Conservation (phyloP, 2,329 filamentous ascomycete species). For the Aspergillus japonicus region DNA sequence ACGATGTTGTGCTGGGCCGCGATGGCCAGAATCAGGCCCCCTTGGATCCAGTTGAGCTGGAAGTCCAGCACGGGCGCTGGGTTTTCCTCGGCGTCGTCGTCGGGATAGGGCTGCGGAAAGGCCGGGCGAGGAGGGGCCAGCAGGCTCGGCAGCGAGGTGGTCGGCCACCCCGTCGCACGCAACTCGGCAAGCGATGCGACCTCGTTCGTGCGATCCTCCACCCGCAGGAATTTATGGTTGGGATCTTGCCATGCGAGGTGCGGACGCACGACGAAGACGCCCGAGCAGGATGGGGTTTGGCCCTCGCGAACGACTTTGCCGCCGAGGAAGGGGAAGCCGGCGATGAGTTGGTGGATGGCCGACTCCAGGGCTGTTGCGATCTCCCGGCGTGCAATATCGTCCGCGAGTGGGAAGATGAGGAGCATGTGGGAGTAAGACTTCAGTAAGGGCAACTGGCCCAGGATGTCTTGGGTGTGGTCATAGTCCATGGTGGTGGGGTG, state of each 20-base stretch:
- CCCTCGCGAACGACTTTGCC: conserved; percentile 17
- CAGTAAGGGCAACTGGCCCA: conserved; percentile 24
- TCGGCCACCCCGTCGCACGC: conserved; percentile 20
- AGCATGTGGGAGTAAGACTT: conserved; percentile 23
- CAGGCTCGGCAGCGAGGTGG: conserved; percentile 32
- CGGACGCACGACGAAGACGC: conserved; percentile 13
- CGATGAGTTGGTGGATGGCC: conserved; percentile 11
- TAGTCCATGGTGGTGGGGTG: neutral
- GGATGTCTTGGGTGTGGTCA: conserved; percentile 19
- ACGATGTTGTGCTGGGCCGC: conserved; percentile 28
- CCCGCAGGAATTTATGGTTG: conserved; percentile 6
- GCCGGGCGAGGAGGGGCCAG: conserved; percentile 26
- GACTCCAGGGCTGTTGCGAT: conserved; percentile 10
- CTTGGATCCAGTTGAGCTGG: conserved; percentile 25
- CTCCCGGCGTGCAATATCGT: neutral
- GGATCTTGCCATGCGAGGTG: neutral
- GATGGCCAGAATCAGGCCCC: conserved; percentile 25
- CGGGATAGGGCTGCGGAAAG: conserved; percentile 28
- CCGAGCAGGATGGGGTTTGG: conserved; percentile 5
- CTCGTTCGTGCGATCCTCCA: conserved; percentile 11
- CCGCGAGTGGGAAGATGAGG: conserved; percentile 19
- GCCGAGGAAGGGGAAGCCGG: conserved; percentile 17
- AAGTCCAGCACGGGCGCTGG: conserved; percentile 24
- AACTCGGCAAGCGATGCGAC: conserved; percentile 7
- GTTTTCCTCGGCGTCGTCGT: conserved; percentile 8